Base-by-base conservation (phyloP, 208 protist species). In the Leishmania aethiopica region DNA sequence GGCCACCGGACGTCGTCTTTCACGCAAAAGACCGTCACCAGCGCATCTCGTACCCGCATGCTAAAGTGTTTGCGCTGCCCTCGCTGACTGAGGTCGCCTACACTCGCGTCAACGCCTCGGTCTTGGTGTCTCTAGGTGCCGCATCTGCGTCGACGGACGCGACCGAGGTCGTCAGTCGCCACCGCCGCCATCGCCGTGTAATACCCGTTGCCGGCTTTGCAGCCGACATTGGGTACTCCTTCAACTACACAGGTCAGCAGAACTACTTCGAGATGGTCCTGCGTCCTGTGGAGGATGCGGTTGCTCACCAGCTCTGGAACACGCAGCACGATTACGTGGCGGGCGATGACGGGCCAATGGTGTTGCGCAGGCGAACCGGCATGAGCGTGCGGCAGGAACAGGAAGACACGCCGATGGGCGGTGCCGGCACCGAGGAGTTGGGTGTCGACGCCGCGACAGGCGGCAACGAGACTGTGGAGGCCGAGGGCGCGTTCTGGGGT, bases 121-220 rank as follows among this genome's bases (percentile, higher is more conserved):
- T 42, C 62, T 28, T 51, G 47, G 32, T 6, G 40, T 15, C 28
- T 67, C 35, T 51, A 1, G n/a, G 22, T 49, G 75, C 2, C 28
- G 40, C 59, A 70, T 42, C 51, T 22, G 45, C 25, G 17, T 22
- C 60, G 32, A 42, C 60, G 8, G 55, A 40, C 19, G n/a, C 69
- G 4, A 37, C n/a, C 4, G 49, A n/a, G 22, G 22, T 62, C 35
- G 53, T 79, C 75, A 15, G n/a, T 25, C 82, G 42, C 25, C 80
- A 72, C 64, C 81, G 85, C 28, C 86, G 74, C 2, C 64, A 40
- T 11, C 86, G 85, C 28, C 79, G 77, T 32, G 82, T 95, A 69
- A 88, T 97, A 66, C 94, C 92, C 7, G 49, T 97, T 60, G 94
- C 92, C 15, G 94, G 92, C 49, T 88, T 93, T 75, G 77, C 64